Evolutionary conservation across 2,329 filamentous ascomycete species (phyloP), one percentile per base, ranked within the genome.

Genomic region (Xenoacremonium recifei): DNA sequence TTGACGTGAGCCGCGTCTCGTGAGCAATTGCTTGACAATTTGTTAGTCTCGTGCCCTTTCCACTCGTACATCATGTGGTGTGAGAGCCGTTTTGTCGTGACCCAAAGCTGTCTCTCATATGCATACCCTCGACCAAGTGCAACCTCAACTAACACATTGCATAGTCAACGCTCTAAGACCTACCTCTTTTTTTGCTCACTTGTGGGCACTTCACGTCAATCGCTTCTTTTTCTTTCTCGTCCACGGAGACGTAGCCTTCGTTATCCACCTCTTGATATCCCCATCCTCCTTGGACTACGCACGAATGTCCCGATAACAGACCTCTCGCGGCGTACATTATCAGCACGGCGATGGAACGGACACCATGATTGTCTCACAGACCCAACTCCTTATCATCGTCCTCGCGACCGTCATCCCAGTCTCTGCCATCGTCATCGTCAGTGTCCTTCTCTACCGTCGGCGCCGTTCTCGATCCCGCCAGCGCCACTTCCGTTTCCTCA

Each of bases 401-500:
- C 66, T 82, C 27, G 73, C 75, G 56, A 74, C 71, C 9, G 71
- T 71, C n/a, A 68, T 76, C 33, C 65, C 76, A 9, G 51, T 73
- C 21, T 49, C 68, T 13, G 57, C 74, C 35, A 53, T 65, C 40
- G 39, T 47, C 23, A 43, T 64, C 16, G 62, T 63, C 4, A 53
- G 57, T 15, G 48, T 69, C 9, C 48, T 70, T 3, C 56, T 72
- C 34, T 53, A 68, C 25, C 72, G 65, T 45, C 62, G 67, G 25
- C 72, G 65, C 45, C 62, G 67, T 37, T n/a, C n/a, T n/a, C n/a
- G n/a, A n/a, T 61, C 68, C 13, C 65, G 61, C 30, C 63, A 68
- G 31, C 68, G 67, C 31, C 67, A 59, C 34, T 54, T 61, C 19
- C 67, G 65, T 4, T 67, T 81, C 41, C 70, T 77, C 50, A 68